These are phyloP conservation scores for Blastobotrys aristatus DNA, from an alignment of 1,139 yeast genomes.

Conservation along the genomic window DNA sequence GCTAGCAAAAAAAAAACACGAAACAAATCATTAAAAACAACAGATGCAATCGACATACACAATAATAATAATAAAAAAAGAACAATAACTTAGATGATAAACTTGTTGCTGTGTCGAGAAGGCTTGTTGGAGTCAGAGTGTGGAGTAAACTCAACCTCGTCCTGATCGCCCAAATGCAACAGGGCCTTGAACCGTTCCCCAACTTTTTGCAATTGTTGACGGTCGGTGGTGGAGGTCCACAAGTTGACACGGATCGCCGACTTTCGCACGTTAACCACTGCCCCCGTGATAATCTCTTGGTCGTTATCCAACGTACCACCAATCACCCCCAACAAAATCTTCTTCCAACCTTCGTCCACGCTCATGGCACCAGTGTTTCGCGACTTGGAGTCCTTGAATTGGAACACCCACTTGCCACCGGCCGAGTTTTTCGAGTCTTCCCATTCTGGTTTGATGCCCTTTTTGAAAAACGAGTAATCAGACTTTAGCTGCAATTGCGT, in stretches of 20 bases:
- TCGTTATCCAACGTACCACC: constrained; percentile 95
- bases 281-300: constrained; percentile 85
- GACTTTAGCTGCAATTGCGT: constrained; percentile 86
- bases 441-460: constrained; percentile 98
- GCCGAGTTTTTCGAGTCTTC: constrained; percentile 82
- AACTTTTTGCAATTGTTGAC: constrained; percentile 46
- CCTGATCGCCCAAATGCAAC: constrained; percentile 61
- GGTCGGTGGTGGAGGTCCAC: constrained; percentile 83
- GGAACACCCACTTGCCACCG: constrained; percentile 95
- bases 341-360: constrained; percentile 82
- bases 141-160: constrained; percentile 69
- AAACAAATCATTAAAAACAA: too few species aligned
- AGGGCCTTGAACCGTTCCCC: constrained; percentile 77
- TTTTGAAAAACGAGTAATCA: constrained; percentile 93
- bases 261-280: constrained; percentile 83
- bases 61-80: too few species aligned
- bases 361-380: constrained; percentile 6
- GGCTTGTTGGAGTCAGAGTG: constrained; percentile 36
- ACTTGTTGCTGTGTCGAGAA: constrained; percentile 1
- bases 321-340: constrained; percentile 83
- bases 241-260: constrained; percentile 80
- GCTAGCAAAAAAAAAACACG: too few species aligned
- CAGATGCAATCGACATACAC: too few species aligned
- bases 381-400: constrained; percentile 50
- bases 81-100: neutral